Evolutionary conservation across 495 filamentous ascomycete genomes (phyloP), one percentile per base, ranked within the genome.

Genomic region (Paragyromitra xinjiangensis): DNA sequence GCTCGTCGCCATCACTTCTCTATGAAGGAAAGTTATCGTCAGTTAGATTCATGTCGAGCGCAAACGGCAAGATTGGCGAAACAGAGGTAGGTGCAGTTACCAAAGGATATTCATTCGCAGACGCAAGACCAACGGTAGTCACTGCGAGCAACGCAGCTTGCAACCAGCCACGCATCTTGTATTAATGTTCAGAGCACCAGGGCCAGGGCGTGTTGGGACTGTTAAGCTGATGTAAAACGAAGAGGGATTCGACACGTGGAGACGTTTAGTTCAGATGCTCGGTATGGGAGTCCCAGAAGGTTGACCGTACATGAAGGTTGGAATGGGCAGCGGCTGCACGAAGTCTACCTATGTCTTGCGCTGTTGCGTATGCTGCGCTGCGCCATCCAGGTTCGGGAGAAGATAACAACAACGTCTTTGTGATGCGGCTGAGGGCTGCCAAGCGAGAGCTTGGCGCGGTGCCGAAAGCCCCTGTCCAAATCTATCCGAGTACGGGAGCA

Each of bases 1-100:
- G 93, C 39, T 91, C 87, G 48, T 92, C 89, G 78, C 91, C 90
- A 82, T 95, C 87, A 40, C 51, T 67, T 66, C 53, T 73, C 53
- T 77, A 37, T 83, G 42, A 44, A 48, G 48, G 3, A 69, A 66
- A 55, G 22, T 3, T 14, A 48, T n/a, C 9, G 19, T 73, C 42
- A 77, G 69, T 24, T 40, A n/a, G 12, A 26, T 50, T 29, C 37
- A 12, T 3, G 5, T 34, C 24, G 53, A 11, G 16, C 24, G 16
- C 44, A 50, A 50, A 53, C 51, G 29, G 37, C 8, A 26, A 19
- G 62, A 34, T 63, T 51, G 7, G 19, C 12, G 53, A 37, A 34
- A 66, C 12, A 55, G 2, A 19, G 24, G 69, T 72, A 50, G 83
- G 69, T 39, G 8, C 12, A 64, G 51, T 9, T 81, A 81, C 80